phyloP scores from a whole-genome alignment of 495 filamentous ascomycete genomes.

The Glarea lozoyensis region DNA sequence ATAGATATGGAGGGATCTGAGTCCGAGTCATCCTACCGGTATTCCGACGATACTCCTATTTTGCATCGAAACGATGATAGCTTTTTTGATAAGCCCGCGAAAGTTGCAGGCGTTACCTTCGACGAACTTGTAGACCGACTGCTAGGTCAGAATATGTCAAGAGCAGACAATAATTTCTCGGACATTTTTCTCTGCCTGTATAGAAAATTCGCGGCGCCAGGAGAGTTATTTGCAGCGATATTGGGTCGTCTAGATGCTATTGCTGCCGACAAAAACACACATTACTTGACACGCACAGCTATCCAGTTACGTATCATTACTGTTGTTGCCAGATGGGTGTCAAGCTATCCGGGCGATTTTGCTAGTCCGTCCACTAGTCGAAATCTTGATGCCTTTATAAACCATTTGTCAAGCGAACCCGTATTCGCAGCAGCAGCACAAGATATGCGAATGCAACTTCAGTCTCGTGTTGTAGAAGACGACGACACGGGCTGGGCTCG shows the following conservation, averaged over 20 bases:
- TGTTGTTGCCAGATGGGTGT: constrained; percentile 81
- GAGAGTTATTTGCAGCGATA: constrained; percentile 63
- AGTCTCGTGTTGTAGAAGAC: constrained; percentile 60
- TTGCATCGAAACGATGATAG: constrained; percentile 45
- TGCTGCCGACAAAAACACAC: constrained; percentile 48
- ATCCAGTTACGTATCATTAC: constrained; percentile 77
- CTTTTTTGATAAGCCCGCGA: constrained; percentile 36
- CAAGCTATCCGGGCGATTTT: constrained; percentile 89
- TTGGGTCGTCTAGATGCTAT: constrained; percentile 63
- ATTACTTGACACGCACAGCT: constrained; percentile 58
- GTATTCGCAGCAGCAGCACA: constrained; percentile 75
- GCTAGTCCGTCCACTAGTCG: constrained; percentile 67
- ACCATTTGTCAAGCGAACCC: constrained; percentile 54
- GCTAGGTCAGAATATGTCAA: constrained; percentile 70
- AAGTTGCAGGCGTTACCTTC: constrained; percentile 59
- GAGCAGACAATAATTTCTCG: constrained; percentile 74
- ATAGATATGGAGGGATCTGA: constrained; percentile 54
- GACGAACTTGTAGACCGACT: constrained; percentile 86
- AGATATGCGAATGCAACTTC: constrained; percentile 61
- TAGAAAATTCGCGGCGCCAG: constrained; percentile 82
- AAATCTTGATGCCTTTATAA: constrained; percentile 62
- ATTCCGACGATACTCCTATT: constrained; percentile 53
- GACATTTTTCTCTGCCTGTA: constrained; percentile 89
- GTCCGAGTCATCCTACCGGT: constrained; percentile 35
- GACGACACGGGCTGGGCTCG: constrained; percentile 76